Base-by-base conservation (phyloP, 129 eudicot species). In the Ambrosia trifida region DNA sequence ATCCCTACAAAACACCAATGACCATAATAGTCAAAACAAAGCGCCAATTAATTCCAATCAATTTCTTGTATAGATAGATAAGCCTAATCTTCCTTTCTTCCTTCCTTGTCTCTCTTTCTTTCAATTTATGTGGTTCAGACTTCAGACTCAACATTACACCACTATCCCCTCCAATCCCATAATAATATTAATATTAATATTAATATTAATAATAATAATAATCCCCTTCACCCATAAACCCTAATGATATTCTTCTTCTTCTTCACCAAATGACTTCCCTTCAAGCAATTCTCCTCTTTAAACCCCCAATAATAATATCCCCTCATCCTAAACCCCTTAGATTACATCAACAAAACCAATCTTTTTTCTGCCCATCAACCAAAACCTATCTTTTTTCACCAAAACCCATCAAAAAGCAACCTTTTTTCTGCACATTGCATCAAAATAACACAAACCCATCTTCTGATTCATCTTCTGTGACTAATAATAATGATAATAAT, bases 241-340 rank as follows among this genome's bases (percentile, higher is more conserved):
- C 56, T 81, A 82, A 80, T 82, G 66, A 69, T 65, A 4, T 40
- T 11, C 5, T 8, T 0, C 28, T 8, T 0, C 28, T 24, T 24
- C 28, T 24, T 24, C 28, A 24, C 20, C 57, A 80, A 54, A 90
- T 90, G 96, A 51, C 80, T 68, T 57, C 81, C 38, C 84, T 90
- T 59, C 97, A 85, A 83, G 85, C 86, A 68, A 83, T 87, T 50
- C 80, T 87, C 72, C 58, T 87, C 70, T 73, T 4, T 72, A 83
- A 75, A 64, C 85, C 89, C 46, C 76, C 83, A 73, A 69, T n/a
- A n/a, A n/a, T n/a, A n/a, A n/a, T 72, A 4, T 28, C 52, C 66
- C 32, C 76, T 24, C 32, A 69, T 36, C 41, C 32, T 33, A 7
- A 8, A 0, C 72, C 66, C 69, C 82, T n/a, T 44, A 72, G 44